Evolutionary conservation across 1,139 yeast genomes (phyloP).

Genomic region (Kodamaea sp.): DNA sequence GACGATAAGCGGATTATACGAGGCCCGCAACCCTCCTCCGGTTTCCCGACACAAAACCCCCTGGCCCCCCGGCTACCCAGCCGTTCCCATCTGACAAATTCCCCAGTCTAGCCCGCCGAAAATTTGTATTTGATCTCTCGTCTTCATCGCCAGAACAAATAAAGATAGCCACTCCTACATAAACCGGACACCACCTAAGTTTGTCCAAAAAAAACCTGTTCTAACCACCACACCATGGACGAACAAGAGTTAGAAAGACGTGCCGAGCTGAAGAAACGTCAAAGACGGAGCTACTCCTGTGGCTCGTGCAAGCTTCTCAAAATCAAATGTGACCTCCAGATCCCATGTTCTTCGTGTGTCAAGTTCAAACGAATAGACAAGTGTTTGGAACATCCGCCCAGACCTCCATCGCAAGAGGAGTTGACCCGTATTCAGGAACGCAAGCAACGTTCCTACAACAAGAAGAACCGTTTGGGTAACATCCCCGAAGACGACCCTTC

Average conservation of each 20-base stretch:
- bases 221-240: slow-evolving; percentile 3
- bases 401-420: slow-evolving; percentile 43
- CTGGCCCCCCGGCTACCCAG: no score
- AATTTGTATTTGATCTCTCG: no score
- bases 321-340: slow-evolving; percentile 52
- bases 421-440: slow-evolving; percentile 19
- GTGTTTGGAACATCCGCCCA: slow-evolving; percentile 45
- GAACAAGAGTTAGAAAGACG: slow-evolving; percentile 3
- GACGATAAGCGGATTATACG: no score
- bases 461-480: slow-evolving; percentile 4
- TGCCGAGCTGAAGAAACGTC: slow-evolving; percentile 23
- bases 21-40: no score
- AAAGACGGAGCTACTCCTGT: slow-evolving; percentile 55
- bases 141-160: no score
- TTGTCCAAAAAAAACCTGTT: neutral
- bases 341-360: slow-evolving; percentile 52
- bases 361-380: slow-evolving; percentile 42
- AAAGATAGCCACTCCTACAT: no score
- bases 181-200: no score
- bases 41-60: no score
- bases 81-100: no score
- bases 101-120: no score
- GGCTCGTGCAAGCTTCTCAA: slow-evolving; percentile 57
- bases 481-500: slow-evolving; percentile 4
- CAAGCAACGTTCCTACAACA: slow-evolving; percentile 14